Evolutionary conservation across 2,329 filamentous ascomycete genomes (phyloP), one percentile per base, ranked within the genome.

Genomic region (Coccinonectria pachysandricola): DNA sequence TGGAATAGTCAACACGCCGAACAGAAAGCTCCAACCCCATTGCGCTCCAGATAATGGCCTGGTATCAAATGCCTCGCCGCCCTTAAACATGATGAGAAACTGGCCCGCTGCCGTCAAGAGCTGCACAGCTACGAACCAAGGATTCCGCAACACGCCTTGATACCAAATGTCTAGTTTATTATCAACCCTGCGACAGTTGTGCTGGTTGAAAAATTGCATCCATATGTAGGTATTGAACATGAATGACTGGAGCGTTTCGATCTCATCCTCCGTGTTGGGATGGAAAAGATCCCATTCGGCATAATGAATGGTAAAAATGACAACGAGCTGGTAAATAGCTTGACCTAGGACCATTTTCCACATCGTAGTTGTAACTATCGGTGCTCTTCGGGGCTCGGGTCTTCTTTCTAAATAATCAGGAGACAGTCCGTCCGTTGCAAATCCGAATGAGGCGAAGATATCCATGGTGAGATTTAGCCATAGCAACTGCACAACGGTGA

Each of bases 161-260:
- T 87, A 85, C 43, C 54, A 58, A 29, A 91, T 78, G 47, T 91
- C 87, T 54, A 87, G 75, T 34, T 75, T 75, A 53, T 91, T 88
- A 51, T 88, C 83, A 7, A 88, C 71, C 8, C 82, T 73, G 19
- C 83, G 77, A 53, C 83, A 86, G 60, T 51, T 87, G 57, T 83
- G 71, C 42, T 84, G 73, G 43, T 91, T 88, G 65, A 88, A 88
- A 37, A 91, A 83, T 40, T 88, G 82, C 79, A 88, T 85, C 79
- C 81, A 87, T 22, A 87, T 79, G 41, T 87, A 88, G 0, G 79
- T 81, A 55, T 88, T 91, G 64, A 88, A 87, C 5, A 88, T 76
- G 8, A 88, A 62, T 1, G 81, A 84, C 30, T 72, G 56, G 12
- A 64, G 52, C 12, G 53, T 50, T 21, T 57, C 48, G 5, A 46